Base-by-base conservation (phyloP, 345 rosid species). In the Ceriops zippeliana region DNA sequence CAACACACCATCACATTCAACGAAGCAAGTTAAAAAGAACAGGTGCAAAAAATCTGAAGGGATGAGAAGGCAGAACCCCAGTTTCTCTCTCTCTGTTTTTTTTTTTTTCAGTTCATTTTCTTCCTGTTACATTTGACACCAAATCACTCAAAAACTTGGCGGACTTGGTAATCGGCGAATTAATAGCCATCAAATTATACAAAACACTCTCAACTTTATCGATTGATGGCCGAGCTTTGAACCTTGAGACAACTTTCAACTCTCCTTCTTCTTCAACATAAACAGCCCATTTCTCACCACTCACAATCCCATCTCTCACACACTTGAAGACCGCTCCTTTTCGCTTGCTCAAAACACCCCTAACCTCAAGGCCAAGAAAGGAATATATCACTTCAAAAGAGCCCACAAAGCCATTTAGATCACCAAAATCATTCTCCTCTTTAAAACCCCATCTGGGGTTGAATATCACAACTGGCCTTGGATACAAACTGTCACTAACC, bases 81-180 rank as follows among this genome's bases (percentile, higher is more conserved):
- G 34, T 59, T 58, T 17, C 61, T 26, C 37, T 7, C 10, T 7
- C 10, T 34, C 10, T 34, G 4, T 21, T 24, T 9, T 21, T 4
- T 5, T 5, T 10, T 9, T 62, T 9, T 30, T 52, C 11, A 17
- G 42, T 16, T 78, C 76, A 85, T 82, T 83, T 90, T 63, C 79
- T 87, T 62, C 97, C 90, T 2, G 92, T 86, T 54, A 89, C 85
- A 79, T 82, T 86, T 9, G 89, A 89, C 38, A 90, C 86, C 75
- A 93, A 76, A 78, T 85, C 87, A 38, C 64, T 84, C 47, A 89
- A 76, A 35, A 90, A 89, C 87, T 85, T 87, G 6, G 90, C 90
- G 60, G 97, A 90, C 76, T 93, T 90, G 16, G 93, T 86, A 26
- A 93, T 87, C 1, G 98, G 97, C 0, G 98, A 90, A 70, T 90